phyloP scores from a whole-genome alignment of 768 basidiomycete species.

The Collybia sp. region DNA sequence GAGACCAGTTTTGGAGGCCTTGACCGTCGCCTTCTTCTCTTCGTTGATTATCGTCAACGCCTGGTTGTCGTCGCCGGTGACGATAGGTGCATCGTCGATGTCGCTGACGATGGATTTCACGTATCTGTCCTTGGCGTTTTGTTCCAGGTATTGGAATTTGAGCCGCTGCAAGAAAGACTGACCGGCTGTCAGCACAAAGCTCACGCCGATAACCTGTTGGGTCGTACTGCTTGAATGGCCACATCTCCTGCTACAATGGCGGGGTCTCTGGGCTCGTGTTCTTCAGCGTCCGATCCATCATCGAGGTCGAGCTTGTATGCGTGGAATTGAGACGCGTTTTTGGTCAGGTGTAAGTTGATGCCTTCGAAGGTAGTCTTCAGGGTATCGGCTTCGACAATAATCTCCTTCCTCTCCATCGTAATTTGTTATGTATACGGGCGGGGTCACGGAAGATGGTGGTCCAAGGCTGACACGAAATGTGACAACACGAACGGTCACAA shows the following conservation, averaged over 20 bases:
- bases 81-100: constrained; percentile 74
- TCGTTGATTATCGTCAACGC: constrained; percentile 55
- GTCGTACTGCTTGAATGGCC: constrained; percentile 53
- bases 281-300: constrained; percentile 30
- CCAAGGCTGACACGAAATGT: too few relatives aligned
- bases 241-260: constrained; percentile 55
- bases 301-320: constrained; percentile 29
- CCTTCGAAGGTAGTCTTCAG: constrained; percentile 29
- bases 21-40: constrained; percentile 66
- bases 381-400: background rate
- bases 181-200: background rate
- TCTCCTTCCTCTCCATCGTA: too few relatives aligned
- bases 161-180: constrained; percentile 75
- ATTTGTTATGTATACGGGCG: too few relatives aligned
- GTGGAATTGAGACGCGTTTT: constrained; percentile 30
- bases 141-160: constrained; percentile 87
- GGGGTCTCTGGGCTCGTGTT: constrained; percentile 40
- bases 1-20: constrained; percentile 58
- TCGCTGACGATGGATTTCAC: constrained; percentile 84
- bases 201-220: background rate
- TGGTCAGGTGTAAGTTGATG: constrained; percentile 31
- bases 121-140: constrained; percentile 88
- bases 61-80: constrained; percentile 78
- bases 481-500: too few relatives aligned
- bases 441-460: too few relatives aligned